Base-by-base conservation (phyloP, 1,284 basidiomycete species). In the Polyporus tsugae region DNA sequence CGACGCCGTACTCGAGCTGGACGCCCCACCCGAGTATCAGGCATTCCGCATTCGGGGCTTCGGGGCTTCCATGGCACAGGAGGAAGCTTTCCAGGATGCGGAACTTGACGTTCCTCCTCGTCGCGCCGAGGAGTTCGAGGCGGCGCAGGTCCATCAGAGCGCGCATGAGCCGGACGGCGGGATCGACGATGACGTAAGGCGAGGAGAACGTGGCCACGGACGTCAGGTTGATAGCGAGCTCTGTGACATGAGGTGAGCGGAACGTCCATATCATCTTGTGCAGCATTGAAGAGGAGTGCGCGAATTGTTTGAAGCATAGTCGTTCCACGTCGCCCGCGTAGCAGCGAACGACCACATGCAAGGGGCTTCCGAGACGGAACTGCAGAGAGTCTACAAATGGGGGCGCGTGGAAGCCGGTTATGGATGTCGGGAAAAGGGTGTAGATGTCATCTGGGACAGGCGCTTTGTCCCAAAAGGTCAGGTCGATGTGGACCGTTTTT, bases 1-100 rank as follows among this genome's bases (percentile, higher is more conserved):
- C 55, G 4, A 58, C 35, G 33, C 55, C 55, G 4, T 58, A 38
- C 55, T 58, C 55, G 55, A 58, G 55, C 33, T 58, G 55, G 19
- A 58, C n/a, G 4, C 33, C 55, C 55, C 55, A 58, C 33, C 35
- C 55, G 35, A 58, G 33, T 4, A 19, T 58, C 35, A 58, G 19
- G 6, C 19, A 10, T 6, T 58, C 55, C 2, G 55, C 4, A 2
- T 35, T 58, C 29, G 38, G 9, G 3, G 9, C 55, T 6, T 35
- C 35, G 6, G 17, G n/a, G 4, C 38, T 35, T 1, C 33, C 55
- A 19, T n/a, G 55, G 35, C n/a, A 35, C 19, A 17, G 17, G 4
- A 58, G 55, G 55, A 58, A 35, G 35, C 55, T 13, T 6, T 58
- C 55, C 19, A 58, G 35, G n/a, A 58, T 38, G 35, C 55, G 55